These are phyloP conservation scores for Xenoacremonium recifei DNA, from an alignment of 2,329 filamentous ascomycete genomes.

Conservation along the genomic window DNA sequence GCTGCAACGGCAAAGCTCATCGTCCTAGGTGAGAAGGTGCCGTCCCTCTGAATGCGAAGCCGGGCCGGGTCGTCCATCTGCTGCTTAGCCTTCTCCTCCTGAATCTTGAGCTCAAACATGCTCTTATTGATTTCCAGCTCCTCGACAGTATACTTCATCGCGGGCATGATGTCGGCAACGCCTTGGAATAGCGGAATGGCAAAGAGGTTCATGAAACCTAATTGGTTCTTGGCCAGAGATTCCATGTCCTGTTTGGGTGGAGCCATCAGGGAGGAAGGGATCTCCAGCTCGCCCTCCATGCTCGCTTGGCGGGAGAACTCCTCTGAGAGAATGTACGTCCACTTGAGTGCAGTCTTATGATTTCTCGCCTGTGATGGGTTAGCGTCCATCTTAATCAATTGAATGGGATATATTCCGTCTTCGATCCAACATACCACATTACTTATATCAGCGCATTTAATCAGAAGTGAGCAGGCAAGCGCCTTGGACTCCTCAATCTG, in stretches of 20 bases:
- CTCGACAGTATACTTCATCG: constrained; percentile 78
- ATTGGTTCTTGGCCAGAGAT: constrained; percentile 82
- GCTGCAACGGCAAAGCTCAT: constrained; percentile 32
- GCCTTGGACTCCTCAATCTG: constrained; percentile 74
- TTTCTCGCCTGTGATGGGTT: constrained; percentile 66
- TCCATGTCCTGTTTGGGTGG: constrained; percentile 79
- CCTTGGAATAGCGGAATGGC: constrained; percentile 88
- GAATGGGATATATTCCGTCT: no score
- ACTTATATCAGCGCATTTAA: constrained; percentile 98
- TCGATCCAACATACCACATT: constrained; percentile 95
- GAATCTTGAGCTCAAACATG: constrained; percentile 69
- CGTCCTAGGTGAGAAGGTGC: constrained; percentile 44
- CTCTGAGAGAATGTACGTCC: constrained; percentile 92
- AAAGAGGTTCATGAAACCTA: constrained; percentile 96
- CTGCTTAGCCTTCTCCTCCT: constrained; percentile 56
- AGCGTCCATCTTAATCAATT: constrained; percentile 8
- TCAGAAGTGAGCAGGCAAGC: constrained; percentile 83
- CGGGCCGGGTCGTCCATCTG: constrained; percentile 35
- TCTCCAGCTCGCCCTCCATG: constrained; percentile 86
- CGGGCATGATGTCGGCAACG: constrained; percentile 81
- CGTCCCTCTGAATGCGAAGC: constrained; percentile 37
- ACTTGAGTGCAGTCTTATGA: constrained; percentile 78
- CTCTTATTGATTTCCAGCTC: constrained; percentile 77
- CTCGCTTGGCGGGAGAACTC: constrained; percentile 91
- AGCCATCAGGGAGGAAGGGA: constrained; percentile 83